Percentiles rank a stretch among this genome's conserved stretches.
phyloP scores from a whole-genome alignment of 2,329 filamentous ascomycete genomes.

The Emericellopsis cladophorae region DNA sequence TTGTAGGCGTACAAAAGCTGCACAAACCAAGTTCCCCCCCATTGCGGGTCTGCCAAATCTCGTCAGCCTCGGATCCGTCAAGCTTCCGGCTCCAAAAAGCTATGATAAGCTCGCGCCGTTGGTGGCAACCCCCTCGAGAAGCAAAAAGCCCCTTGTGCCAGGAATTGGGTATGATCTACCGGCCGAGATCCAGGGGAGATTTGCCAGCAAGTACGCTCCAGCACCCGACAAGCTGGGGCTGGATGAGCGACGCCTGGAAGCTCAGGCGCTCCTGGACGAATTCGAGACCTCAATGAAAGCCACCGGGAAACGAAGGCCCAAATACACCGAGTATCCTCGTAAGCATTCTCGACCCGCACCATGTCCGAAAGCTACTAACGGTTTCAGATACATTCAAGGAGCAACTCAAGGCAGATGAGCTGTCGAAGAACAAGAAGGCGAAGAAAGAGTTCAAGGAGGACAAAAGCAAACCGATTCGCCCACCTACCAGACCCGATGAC shows the following conservation, averaged over 20 bases:
- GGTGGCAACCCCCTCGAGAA: conserved; percentile 25
- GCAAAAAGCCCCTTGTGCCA: conserved; percentile 22
- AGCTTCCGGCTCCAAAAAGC: conserved; percentile 28
- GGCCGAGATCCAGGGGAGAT: conserved; percentile 29
- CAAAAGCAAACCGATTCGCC: conserved; percentile 26
- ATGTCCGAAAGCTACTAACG: conserved; percentile 1
- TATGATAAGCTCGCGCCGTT: conserved; percentile 30
- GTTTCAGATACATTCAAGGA: conserved; percentile 27
- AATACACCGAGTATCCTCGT: conserved; percentile 33
- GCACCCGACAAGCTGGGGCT: conserved; percentile 23
- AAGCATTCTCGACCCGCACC: conserved; percentile 5
- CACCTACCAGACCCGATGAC: conserved; percentile 28
- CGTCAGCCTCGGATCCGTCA: conserved; percentile 22
- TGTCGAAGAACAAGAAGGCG: conserved; percentile 30
- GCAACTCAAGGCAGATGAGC: conserved; percentile 31
- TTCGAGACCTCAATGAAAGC: conserved; percentile 27
- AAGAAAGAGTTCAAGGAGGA: conserved; percentile 28
- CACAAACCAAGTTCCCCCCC: conserved; percentile 22
- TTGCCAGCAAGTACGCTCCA: conserved; percentile 26
- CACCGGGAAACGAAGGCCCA: conserved; percentile 28
- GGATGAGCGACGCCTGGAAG: conserved; percentile 27
- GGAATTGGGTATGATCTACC: conserved; percentile 25
- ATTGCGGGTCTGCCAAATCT: conserved; percentile 25
- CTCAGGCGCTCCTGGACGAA: conserved; percentile 23
- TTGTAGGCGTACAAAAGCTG: conserved; percentile 21